Percentiles rank a stretch among this genome's conserved stretches.
Evolutionary conservation across 768 basidiomycete species (phyloP).

Genomic region (Hygrophorus russula): DNA sequence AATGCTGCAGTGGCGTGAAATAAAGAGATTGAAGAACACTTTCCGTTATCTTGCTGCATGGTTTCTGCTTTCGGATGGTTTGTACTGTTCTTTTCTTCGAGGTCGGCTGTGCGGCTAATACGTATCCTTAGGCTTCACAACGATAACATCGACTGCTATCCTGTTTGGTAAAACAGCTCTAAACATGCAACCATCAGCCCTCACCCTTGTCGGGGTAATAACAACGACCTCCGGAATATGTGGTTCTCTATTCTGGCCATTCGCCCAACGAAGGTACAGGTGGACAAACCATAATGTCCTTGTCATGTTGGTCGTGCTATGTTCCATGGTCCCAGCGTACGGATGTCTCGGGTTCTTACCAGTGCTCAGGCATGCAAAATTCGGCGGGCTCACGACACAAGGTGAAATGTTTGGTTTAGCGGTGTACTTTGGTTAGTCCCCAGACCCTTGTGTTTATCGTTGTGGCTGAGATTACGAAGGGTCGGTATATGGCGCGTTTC

Average conservation of each 20-base stretch:
- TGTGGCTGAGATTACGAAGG: constrained; percentile 22
- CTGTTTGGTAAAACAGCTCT: constrained; percentile 87
- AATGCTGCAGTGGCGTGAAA: constrained; percentile 67
- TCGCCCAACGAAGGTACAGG: constrained; percentile 48
- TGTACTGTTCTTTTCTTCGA: constrained; percentile 10
- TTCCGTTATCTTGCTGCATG: constrained; percentile 88
- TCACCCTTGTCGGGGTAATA: constrained; percentile 74
- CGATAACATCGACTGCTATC: constrained; percentile 84
- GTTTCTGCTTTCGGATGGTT: constrained; percentile 91
- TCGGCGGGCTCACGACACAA: constrained; percentile 69
- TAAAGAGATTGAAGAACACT: constrained; percentile 67
- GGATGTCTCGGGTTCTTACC: constrained; percentile 73
- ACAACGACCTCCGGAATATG: constrained; percentile 68
- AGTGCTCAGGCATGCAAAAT: constrained; percentile 34
- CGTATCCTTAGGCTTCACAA: constrained; percentile 61
- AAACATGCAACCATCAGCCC: constrained; percentile 64
- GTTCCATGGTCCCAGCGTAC: constrained; percentile 61
- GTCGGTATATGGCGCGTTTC: constrained; percentile 80
- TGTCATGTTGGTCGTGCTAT: constrained; percentile 53
- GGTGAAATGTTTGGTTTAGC: constrained; percentile 83
- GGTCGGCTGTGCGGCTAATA: neutral
- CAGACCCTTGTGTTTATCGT: neutral
- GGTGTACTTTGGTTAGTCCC: constrained; percentile 63
- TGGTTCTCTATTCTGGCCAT: constrained; percentile 77
- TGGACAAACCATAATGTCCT: constrained; percentile 65